phyloP scores from a whole-genome alignment of 352 stramenopile species.

The Phytophthora pistaciae region DNA sequence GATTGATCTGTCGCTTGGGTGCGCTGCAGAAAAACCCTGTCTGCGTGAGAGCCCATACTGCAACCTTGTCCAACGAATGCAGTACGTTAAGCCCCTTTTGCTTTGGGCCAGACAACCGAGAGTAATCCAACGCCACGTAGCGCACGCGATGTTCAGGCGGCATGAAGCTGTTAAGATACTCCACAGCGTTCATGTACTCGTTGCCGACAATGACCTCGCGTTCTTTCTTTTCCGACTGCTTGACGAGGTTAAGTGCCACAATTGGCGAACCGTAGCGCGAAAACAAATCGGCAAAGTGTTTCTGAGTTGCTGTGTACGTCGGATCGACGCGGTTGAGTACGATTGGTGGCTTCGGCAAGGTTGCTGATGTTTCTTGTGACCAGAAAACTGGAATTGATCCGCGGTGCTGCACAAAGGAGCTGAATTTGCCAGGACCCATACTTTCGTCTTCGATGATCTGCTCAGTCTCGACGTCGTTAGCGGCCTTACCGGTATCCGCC shows the following conservation, averaged over 20 bases:
- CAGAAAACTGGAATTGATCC: conserved; percentile 99
- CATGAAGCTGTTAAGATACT: conserved; percentile 98
- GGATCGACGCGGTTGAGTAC: conserved; percentile 97
- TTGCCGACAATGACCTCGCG: conserved; percentile 98
- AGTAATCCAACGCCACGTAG: conserved; percentile 98
- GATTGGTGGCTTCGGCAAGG: conserved; percentile 98
- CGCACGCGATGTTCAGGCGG: conserved; percentile 94
- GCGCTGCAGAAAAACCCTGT: conserved; percentile 98
- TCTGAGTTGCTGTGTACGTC: conserved; percentile 95
- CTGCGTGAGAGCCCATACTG: conserved; percentile 96
- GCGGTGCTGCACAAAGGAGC: conserved; percentile 97
- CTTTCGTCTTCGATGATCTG: conserved; percentile 94
- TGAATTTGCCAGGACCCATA: conserved; percentile 94
- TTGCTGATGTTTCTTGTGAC: conserved; percentile 98
- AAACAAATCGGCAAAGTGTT: conserved; percentile 95
- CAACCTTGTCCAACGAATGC: conserved; percentile 94
- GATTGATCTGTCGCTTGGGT: conserved; percentile 78
- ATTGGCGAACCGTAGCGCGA: conserved; percentile 97
- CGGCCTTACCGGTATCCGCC: conserved; percentile 98
- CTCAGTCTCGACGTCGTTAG: conserved; percentile 99
- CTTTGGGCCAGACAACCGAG: conserved; percentile 88
- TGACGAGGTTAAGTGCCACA: conserved; percentile 98
- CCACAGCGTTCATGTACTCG: conserved; percentile 97
- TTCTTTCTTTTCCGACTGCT: conserved; percentile 97
- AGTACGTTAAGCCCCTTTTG: conserved; percentile 96